Evolutionary conservation across 1,284 basidiomycete species (phyloP).

Genomic region (Boletellus deceptivus): DNA sequence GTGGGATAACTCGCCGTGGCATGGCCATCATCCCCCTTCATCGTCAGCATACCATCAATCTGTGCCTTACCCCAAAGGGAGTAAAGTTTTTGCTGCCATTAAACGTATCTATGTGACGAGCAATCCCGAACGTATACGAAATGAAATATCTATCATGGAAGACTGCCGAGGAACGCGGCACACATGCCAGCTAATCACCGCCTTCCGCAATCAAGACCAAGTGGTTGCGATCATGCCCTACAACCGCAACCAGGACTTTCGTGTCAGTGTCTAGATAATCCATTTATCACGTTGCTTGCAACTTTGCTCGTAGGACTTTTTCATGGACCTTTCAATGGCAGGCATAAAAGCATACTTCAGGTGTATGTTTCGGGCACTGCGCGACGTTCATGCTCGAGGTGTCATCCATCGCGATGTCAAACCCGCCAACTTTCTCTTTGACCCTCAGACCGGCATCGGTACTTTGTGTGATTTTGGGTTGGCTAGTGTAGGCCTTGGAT

Average conservation of each 20-base stretch:
- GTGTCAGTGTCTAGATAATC: constrained; percentile 51
- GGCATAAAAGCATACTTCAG: constrained; percentile 87
- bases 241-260: constrained; percentile 89
- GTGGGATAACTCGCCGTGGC: constrained; percentile 85
- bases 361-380: constrained; percentile 87
- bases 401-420: constrained; percentile 98
- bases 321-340: constrained; percentile 63
- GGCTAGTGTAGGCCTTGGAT: constrained; percentile 68
- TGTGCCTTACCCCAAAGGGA: constrained; percentile 36
- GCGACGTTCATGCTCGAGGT: constrained; percentile 84
- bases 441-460: constrained; percentile 81
- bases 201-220: constrained; percentile 90
- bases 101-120: constrained; percentile 98
- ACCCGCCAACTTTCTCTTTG: constrained; percentile 97
- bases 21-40: constrained; percentile 55
- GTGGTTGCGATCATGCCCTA: constrained; percentile 96
- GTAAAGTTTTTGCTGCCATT: constrained; percentile 83
- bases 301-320: constrained; percentile 61
- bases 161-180: constrained; percentile 80
- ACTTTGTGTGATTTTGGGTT: constrained; percentile 96
- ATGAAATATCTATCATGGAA: constrained; percentile 94
- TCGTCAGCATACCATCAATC: constrained; percentile 65
- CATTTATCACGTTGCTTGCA: constrained; percentile 4
- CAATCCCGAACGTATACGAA: constrained; percentile 88
- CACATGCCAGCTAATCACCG: constrained; percentile 90